phyloP scores from a whole-genome alignment of 1,139 yeast species.

The Sugiyamaella sp. region DNA sequence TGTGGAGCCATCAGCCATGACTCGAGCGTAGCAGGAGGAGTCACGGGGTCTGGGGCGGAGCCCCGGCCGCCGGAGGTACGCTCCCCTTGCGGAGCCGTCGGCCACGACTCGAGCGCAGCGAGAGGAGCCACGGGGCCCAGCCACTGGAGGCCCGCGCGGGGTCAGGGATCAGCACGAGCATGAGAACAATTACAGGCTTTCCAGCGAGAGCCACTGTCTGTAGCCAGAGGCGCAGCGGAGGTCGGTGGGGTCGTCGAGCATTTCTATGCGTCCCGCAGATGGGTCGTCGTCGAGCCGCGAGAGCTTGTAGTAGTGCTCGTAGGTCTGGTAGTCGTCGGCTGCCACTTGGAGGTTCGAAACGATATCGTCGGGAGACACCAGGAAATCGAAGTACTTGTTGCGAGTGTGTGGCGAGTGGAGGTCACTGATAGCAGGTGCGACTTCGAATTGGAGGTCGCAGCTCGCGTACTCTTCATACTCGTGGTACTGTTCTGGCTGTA shows the following conservation, averaged over 20 bases:
- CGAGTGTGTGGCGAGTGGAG: not conserved
- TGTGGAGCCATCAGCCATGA: not conserved
- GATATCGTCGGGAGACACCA: constrained; percentile 24
- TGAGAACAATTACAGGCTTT: not conserved
- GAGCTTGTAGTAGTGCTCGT: constrained; percentile 24
- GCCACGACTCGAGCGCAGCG: too few species aligned
- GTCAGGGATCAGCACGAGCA: too few species aligned
- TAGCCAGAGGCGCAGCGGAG: not conserved
- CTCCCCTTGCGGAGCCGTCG: too few species aligned
- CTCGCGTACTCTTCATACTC: constrained; percentile 25
- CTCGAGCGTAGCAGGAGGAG: not conserved
- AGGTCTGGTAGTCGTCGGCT: constrained; percentile 24
- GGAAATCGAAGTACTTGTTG: constrained; percentile 20
- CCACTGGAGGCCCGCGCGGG: too few species aligned
- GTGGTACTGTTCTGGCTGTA: constrained; percentile 14
- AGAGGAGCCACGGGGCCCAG: too few species aligned
- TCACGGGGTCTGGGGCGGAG: not conserved
- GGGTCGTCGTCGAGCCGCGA: constrained; percentile 15
- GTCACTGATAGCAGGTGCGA: not conserved
- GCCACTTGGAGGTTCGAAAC: constrained; percentile 23
- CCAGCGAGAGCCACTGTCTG: constrained; percentile 8
- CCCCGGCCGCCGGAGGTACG: not conserved
- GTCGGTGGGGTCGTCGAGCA: not conserved
- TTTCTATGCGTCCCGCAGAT: constrained; percentile 1
- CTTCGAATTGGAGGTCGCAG: constrained; percentile 11